Evolutionary conservation across 1,284 basidiomycete genomes (phyloP).

Genomic region (Neolentinus lepideus): DNA sequence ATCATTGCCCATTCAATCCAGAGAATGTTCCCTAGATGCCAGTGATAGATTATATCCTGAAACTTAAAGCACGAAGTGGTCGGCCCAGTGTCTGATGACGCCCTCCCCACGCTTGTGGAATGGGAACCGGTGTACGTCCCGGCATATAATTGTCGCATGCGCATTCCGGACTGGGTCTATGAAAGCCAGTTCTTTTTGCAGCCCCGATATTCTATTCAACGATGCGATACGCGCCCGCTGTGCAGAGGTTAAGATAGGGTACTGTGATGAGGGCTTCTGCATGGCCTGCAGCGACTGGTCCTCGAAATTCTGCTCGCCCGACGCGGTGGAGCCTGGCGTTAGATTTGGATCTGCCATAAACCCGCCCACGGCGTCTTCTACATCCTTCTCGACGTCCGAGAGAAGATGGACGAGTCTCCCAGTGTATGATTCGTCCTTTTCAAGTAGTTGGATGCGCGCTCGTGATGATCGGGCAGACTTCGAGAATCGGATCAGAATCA

Average conservation of each 20-base stretch:
- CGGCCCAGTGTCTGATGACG: conserved; percentile 65
- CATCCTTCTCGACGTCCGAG: conserved; percentile 45
- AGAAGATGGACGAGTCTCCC: conserved; percentile 45
- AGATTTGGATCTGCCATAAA: conserved; percentile 24
- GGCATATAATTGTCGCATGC: conserved; percentile 62
- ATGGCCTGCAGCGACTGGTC: conserved; percentile 1
- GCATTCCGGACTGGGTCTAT: conserved; percentile 53
- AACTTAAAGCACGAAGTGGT: conserved; percentile 41
- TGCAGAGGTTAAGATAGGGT: conserved; percentile 42
- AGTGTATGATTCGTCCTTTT: conserved; percentile 36
- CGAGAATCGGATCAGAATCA: conserved; percentile 44
- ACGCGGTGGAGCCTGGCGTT: not conserved
- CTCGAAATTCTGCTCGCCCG: not conserved
- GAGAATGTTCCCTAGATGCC: not conserved
- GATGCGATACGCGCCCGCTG: conserved; percentile 44
- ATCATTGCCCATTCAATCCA: not conserved
- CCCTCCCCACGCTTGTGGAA: conserved; percentile 51
- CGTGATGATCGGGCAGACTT: conserved; percentile 48
- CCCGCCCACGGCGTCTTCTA: conserved; percentile 50
- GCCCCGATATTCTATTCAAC: conserved; percentile 57
- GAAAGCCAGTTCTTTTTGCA: conserved; percentile 62
- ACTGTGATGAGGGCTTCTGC: conserved; percentile 11
- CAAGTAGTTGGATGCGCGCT: conserved; percentile 52
- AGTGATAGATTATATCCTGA: not conserved
- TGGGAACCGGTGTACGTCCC: conserved; percentile 55